These are phyloP conservation scores for Gossypium schwendimanii DNA, from an alignment of 441 rosid genomes.

Conservation along the genomic window DNA sequence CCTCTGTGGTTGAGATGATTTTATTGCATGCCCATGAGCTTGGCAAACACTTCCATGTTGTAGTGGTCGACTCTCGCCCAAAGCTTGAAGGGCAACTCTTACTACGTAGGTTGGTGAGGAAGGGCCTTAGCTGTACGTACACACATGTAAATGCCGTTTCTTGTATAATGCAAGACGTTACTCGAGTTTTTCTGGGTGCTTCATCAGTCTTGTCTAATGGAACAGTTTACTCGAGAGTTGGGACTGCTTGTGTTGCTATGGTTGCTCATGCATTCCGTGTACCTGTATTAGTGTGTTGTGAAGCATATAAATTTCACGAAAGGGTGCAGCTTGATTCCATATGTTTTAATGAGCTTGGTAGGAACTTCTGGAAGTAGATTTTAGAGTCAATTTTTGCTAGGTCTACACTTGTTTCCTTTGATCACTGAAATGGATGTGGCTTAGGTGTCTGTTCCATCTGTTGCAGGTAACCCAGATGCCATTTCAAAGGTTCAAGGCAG, in stretches of 20 bases:
- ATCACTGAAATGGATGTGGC: neutral
- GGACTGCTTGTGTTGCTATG: slow-evolving; percentile 96
- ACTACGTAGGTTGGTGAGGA: slow-evolving; percentile 77
- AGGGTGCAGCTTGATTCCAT: slow-evolving; percentile 95
- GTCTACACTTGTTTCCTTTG: neutral
- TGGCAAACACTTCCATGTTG: slow-evolving; percentile 67
- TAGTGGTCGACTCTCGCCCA: slow-evolving; percentile 85
- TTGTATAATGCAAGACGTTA: slow-evolving; percentile 88
- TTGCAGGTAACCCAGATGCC: slow-evolving; percentile 80
- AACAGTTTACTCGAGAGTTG: slow-evolving; percentile 88
- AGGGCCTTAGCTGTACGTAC: slow-evolving; percentile 78
- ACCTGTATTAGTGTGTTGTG: slow-evolving; percentile 88
- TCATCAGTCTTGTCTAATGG: slow-evolving; percentile 88
- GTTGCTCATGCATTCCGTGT: slow-evolving; percentile 77
- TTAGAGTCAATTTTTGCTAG: neutral
- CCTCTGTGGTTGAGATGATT: slow-evolving; percentile 85
- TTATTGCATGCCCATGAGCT: slow-evolving; percentile 74
- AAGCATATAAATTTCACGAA: slow-evolving; percentile 91
- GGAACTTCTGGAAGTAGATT: slow-evolving; percentile 17
- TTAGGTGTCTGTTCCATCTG: slow-evolving; percentile 3
- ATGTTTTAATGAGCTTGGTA: slow-evolving; percentile 93
- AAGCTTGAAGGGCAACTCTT: slow-evolving; percentile 82
- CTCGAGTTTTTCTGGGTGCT: slow-evolving; percentile 84
- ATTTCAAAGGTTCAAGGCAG: slow-evolving; percentile 63
- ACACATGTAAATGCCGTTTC: slow-evolving; percentile 85